phyloP scores from a whole-genome alignment of 805 yeast genomes.

The Lipomyces starkeyi region DNA sequence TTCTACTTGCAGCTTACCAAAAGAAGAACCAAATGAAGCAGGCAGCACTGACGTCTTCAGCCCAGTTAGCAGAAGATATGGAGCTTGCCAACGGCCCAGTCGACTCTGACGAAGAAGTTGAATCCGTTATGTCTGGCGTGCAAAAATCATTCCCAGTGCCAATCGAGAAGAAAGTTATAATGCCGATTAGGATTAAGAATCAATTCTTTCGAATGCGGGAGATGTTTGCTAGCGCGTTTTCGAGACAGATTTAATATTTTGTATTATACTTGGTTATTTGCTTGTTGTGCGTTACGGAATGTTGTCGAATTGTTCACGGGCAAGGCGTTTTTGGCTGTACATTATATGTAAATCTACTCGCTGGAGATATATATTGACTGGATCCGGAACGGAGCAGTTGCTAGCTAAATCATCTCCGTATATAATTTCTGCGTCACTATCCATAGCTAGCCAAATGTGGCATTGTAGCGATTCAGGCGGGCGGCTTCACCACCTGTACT shows the following conservation, averaged over 20 bases:
- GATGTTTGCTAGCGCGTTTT: constrained; percentile 85
- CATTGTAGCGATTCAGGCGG: no score
- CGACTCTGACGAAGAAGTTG: constrained; percentile 92
- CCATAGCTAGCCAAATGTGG: no score
- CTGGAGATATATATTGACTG: neutral
- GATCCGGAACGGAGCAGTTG: no score
- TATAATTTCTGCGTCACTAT: no score
- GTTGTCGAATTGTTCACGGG: neutral
- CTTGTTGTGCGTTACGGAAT: neutral
- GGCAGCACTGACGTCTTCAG: constrained; percentile 51
- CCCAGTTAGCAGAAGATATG: constrained; percentile 47
- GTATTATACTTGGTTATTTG: neutral
- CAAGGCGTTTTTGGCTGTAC: neutral
- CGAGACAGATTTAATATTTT: constrained; percentile 47
- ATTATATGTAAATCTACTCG: neutral
- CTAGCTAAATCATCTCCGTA: no score
- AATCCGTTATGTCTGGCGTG: constrained; percentile 88
- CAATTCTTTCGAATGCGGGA: constrained; percentile 87
- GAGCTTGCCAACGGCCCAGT: constrained; percentile 51
- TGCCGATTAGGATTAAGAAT: constrained; percentile 73
- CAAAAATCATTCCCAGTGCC: constrained; percentile 77
- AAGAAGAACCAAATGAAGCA: constrained; percentile 88
- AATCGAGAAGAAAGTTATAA: constrained; percentile 70
- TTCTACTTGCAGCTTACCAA: constrained; percentile 85
- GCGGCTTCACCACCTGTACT: no score